Base-by-base conservation (phyloP, 2,329 filamentous ascomycete species). In the Keithomyces neogunnii region DNA sequence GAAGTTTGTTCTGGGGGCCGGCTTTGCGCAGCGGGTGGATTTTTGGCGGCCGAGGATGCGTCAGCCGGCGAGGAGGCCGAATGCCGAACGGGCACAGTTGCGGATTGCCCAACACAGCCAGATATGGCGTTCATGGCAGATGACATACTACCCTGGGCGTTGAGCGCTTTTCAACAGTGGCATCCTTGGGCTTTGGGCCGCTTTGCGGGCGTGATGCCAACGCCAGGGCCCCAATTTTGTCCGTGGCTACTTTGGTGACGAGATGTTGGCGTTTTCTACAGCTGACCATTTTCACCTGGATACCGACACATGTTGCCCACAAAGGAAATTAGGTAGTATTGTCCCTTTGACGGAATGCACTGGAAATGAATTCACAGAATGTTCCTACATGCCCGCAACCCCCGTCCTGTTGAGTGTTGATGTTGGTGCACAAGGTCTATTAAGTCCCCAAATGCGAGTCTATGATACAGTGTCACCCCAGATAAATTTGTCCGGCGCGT, bases 381-480 rank as follows among this genome's bases (percentile, higher is more conserved):
- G 26, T 2, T 30, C 30, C 28, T 9, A 7, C 8, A 44, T 7
- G 4, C 6, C 29, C 28, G 28, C 40, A 1, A 4, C 5, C 30
- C 26, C 3, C 30, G 26, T 19, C 28, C 29, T 26, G 40, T 26
- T 6, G 26, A 13, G 26, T 3, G 5, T 26, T 13, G 10, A 26
- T 11, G 48, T 51, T 51, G 54, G 59, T 58, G 56, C 52, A 57
- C 56, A 57, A 55, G 62, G 64, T 67, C 62, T 66, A 66, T 67
- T 63, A 57, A 63, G 59, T 57, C 63, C 48, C 57, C 54, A 47
- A 57, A 62, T 63, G 61, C 62, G 60, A 65, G 59, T 68, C 68
- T 72, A 72, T 71, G 68, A 64, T 73, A 73, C 70, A 73, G 55
- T 63, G 62, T 62, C 67, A 67, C 61, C 58, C 59, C 57, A 56